Evolutionary conservation across 257 asterid species (phyloP).

Genomic region (Verbascum thapsus): DNA sequence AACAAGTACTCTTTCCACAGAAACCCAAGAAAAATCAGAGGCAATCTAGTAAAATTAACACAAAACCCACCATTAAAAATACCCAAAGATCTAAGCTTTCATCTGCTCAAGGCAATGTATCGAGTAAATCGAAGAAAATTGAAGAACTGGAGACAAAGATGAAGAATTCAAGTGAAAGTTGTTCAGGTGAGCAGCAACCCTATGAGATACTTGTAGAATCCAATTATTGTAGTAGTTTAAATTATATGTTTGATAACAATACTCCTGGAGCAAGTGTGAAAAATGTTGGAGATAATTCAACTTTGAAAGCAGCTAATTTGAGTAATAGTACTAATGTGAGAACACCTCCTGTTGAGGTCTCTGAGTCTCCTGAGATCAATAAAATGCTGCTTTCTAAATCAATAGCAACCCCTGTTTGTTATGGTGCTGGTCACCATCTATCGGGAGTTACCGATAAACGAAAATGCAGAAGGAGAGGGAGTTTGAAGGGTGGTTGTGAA

Average conservation of each 20-base stretch:
- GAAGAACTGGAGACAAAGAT: slow-evolving; percentile 27
- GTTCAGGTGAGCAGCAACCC: slow-evolving; percentile 43
- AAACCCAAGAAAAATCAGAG: slow-evolving; percentile 33
- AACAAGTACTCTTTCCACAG: slow-evolving; percentile 29
- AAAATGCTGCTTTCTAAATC: slow-evolving; percentile 39
- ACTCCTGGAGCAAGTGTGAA: slow-evolving; percentile 47
- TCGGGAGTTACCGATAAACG: slow-evolving; percentile 78
- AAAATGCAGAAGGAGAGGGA: slow-evolving; percentile 76
- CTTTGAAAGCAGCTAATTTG: slow-evolving; percentile 15
- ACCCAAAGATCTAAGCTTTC: slow-evolving; percentile 41
- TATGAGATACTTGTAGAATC: slow-evolving; percentile 26
- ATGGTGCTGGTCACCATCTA: slow-evolving; percentile 75
- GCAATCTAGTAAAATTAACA: slow-evolving; percentile 26
- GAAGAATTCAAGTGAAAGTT: slow-evolving; percentile 25
- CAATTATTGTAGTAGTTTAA: slow-evolving; percentile 18
- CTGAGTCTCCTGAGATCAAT: slow-evolving; percentile 80
- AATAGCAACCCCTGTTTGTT: slow-evolving; percentile 68
- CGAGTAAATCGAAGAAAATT: slow-evolving; percentile 33
- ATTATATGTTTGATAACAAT: slow-evolving; percentile 29
- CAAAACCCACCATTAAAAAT: slow-evolving; percentile 28
- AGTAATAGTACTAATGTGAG: slow-evolving; percentile 33
- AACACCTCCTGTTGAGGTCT: slow-evolving; percentile 87
- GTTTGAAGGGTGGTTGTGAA: slow-evolving; percentile 55
- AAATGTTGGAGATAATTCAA: slow-evolving; percentile 29
- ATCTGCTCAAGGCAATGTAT: slow-evolving; percentile 24